Conservation (phyloP, 108 stramenopile genomes). For the Fistulifera pelliculosa region DNA sequence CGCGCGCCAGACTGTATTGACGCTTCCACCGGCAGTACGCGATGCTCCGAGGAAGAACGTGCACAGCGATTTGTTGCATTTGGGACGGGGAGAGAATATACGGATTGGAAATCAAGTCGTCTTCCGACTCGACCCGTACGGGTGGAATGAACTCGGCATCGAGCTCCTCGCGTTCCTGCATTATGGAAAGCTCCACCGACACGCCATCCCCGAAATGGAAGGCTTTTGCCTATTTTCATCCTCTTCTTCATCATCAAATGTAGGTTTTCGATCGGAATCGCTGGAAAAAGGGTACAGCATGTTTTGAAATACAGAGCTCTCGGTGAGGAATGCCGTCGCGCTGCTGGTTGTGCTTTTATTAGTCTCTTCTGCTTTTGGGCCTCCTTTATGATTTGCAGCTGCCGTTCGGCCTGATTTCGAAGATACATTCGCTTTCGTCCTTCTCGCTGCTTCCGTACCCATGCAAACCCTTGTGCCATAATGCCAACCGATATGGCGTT, state of each 20-base stretch:
- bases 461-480: conserved; percentile 23
- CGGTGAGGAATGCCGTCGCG: not conserved
- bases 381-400: conserved; percentile 28
- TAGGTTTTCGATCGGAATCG: conserved; percentile 2
- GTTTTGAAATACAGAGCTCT: conserved; percentile 7
- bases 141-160: conserved; percentile 12
- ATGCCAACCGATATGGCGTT: conserved; percentile 8
- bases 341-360: not conserved
- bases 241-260: conserved; percentile 16
- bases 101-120: conserved; percentile 5
- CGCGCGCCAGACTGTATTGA: conserved; percentile 64
- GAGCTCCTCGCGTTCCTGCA: conserved; percentile 1
- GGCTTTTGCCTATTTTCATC: conserved; percentile 5
- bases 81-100: conserved; percentile 27
- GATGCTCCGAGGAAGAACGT: conserved; percentile 53
- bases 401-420: conserved; percentile 33
- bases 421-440: conserved; percentile 23
- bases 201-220: conserved; percentile 13
- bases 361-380: conserved; percentile 14
- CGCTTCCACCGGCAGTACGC: conserved; percentile 72
- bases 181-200: not conserved
- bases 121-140: conserved; percentile 11
- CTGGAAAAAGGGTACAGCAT: conserved; percentile 1
- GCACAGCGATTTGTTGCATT: conserved; percentile 39
- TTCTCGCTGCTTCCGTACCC: conserved; percentile 29